These are phyloP conservation scores for Lipomyces anomalus DNA, from an alignment of 805 yeast species.

Conservation along the genomic window DNA sequence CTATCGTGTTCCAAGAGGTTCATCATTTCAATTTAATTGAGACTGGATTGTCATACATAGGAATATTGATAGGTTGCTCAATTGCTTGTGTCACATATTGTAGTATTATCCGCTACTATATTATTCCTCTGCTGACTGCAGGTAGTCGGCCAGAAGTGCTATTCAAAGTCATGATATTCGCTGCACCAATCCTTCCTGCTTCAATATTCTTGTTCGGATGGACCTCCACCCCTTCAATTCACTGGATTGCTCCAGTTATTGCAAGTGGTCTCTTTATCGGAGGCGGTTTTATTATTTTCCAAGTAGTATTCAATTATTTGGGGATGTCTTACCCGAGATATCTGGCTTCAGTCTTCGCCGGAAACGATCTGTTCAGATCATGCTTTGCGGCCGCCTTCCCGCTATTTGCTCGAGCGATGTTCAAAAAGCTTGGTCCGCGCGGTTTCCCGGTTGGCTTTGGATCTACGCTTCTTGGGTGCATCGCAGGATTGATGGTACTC, in stretches of 20 bases:
- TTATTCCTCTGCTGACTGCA: neutral
- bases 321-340: conserved; percentile 44
- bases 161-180: conserved; percentile 1
- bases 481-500: conserved; percentile 39
- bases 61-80: conserved; percentile 44
- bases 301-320: conserved; percentile 46
- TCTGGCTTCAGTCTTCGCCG: conserved; percentile 54
- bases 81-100: conserved; percentile 33
- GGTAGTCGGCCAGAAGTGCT: conserved; percentile 2
- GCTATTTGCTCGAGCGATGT: conserved; percentile 57
- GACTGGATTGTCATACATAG: conserved; percentile 43
- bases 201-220: conserved; percentile 48
- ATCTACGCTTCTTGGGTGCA: conserved; percentile 43
- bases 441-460: conserved; percentile 61
- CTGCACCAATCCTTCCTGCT: conserved; percentile 34
- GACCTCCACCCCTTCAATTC: conserved; percentile 39
- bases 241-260: conserved; percentile 47
- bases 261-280: conserved; percentile 39
- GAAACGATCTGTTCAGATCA: conserved; percentile 47
- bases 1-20: conserved; percentile 44
- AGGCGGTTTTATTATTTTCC: conserved; percentile 45
- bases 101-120: neutral
- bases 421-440: conserved; percentile 35
- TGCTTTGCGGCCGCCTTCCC: conserved; percentile 55
- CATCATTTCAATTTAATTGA: conserved; percentile 46